Base-by-base conservation (phyloP, 139 green algal species). In the Ettlia oleoabundans region DNA sequence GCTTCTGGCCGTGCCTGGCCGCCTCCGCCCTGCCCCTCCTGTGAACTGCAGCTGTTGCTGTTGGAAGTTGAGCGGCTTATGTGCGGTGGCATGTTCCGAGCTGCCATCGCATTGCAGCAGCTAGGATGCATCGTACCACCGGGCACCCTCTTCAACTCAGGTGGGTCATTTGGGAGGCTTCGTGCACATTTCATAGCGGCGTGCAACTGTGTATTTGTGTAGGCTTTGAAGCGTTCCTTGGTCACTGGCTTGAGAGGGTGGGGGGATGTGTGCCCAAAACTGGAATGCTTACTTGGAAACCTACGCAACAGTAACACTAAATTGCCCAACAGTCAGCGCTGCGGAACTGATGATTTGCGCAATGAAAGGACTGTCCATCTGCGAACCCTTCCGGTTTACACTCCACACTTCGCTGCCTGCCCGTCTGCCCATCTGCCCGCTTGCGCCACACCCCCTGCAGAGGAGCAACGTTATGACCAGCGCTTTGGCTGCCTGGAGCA, bases 401-500 rank as follows among this genome's bases (percentile, higher is more conserved):
- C n/a, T n/a, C n/a, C n/a, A n/a, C n/a, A n/a, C 38, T 33, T 37
- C 37, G 37, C 24, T 42, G 61, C 30, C 55, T 15, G 2, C 47
- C 47, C 15, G 47, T 15, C 47, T 58, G 10, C 47, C 10, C 15
- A 24, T 15, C 47, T 58, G 47, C 55, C 21, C 55, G 28, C 5
- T 22, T 9, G 5, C 21, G 21, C 32, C 26, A 13, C 38, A 0
- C 68, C 41, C 38, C 42, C 9, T 52, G 52, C 72, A 79, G 67
- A 86, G 63, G 65, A 55, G 61, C 79, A 95, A 70, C 86, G 87
- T 33, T 96, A 89, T 78, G 87, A 92, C 66, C 92, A 96, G 90
- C 92, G 93, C 64, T 96, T 95, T 79, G 78, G 37, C 19, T 42
- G 72, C 33, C 85, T 96, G 32, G 78, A 86, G n/a, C 38, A 55